Evolutionary conservation across 1,284 basidiomycete species (phyloP).

Genomic region (Leccinum solheimii): DNA sequence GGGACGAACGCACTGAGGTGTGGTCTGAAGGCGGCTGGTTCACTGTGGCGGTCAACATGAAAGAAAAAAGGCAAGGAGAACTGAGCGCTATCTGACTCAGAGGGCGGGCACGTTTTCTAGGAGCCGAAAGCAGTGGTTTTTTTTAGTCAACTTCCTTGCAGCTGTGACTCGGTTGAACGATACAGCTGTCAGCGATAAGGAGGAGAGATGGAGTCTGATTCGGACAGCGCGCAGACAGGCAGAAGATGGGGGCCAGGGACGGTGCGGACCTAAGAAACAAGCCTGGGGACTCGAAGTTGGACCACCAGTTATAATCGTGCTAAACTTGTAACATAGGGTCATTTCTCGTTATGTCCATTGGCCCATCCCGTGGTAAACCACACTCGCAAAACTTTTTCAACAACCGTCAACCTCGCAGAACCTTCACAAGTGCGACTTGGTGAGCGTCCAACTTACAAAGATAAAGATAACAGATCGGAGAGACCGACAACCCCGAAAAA

Average conservation of each 20-base stretch:
- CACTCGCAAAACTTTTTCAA: not conserved
- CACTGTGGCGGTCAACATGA: slow-evolving; percentile 26
- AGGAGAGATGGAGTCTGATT: not conserved
- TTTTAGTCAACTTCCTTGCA: slow-evolving; percentile 19
- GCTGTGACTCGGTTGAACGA: not conserved
- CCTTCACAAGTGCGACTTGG: not conserved
- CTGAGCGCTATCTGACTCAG: slow-evolving; percentile 20
- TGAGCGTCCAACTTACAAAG: not conserved
- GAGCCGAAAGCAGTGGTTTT: slow-evolving; percentile 22
- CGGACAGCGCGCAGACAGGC: not conserved
- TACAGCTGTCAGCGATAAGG: not conserved
- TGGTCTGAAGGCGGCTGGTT: slow-evolving; percentile 26
- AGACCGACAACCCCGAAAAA: not conserved
- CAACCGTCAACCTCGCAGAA: not conserved
- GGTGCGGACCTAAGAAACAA: slow-evolving; percentile 10
- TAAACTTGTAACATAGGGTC: slow-evolving; percentile 26
- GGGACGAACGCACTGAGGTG: slow-evolving; percentile 26
- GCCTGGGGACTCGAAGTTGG: slow-evolving; percentile 12
- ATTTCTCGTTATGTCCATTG: slow-evolving; percentile 19
- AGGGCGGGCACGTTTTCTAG: slow-evolving; percentile 30
- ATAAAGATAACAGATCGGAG: not conserved
- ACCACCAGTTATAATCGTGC: slow-evolving; percentile 5
- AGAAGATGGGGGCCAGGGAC: slow-evolving; percentile 10
- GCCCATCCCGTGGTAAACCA: not conserved
- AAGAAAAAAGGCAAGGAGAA: slow-evolving; percentile 8